A percentile compares a stretch with the other conserved stretches of the same genome.
Conservation (phyloP, 164 flowering plant species). For the Vitis vinifera region ASM3070453v1 NC_081820.1:20638001-20638500, state of each 20-base stretch:
- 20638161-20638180: not conserved
- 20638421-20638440: no score
- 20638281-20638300: conserved; percentile 45
- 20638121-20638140: no score
- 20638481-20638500: not conserved
- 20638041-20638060: no score
- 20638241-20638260: not conserved
- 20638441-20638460: no score
- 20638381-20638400: conserved; percentile 42
- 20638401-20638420: not conserved
- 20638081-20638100: no score
- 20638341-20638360: conserved; percentile 79
- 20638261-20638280: not conserved
- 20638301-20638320: conserved; percentile 59
- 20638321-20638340: conserved; percentile 67
- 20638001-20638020: no score
- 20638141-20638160: no score
- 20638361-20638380: conserved; percentile 94
- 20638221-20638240: not conserved
- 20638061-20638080: no score
- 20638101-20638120: no score
- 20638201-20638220: not conserved
- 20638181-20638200: not conserved
- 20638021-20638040: no score
- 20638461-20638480: no score